Base-by-base conservation (phyloP, 2,329 filamentous ascomycete species). In the Diaporthe batatas region DNA sequence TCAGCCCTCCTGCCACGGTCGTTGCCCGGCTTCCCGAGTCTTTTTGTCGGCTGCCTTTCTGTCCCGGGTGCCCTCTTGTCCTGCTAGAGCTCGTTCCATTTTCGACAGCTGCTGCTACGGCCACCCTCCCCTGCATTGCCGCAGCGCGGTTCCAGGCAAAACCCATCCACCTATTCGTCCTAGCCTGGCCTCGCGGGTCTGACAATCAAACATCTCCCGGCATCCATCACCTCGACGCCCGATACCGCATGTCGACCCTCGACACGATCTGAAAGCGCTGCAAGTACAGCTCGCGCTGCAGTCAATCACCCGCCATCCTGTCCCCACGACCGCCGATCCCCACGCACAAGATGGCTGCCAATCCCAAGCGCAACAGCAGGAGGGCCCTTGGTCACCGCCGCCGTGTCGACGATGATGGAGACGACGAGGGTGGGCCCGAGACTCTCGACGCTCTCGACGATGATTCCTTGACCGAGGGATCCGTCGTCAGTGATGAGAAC, bases 381-480 rank as follows among this genome's bases (percentile, higher is more conserved):
- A 91, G 91, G 83, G 82, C 90, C 78, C 88, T 92, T 81, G 90
- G 90, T 80, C 90, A 90, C 77, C 89, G 91, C 79, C 90, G 92
- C 80, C 89, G 91, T 77, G 87, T 91, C 76, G 91, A 91, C 81
- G 91, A 93, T 78, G 91, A 93, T 80, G 91, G 88, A 77, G 92
- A 93, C 78, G 92, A 93, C 76, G 91, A 93, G 76, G 88, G 84
- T 76, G 87, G 86, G 74, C 84, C 82, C 68, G 88, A 89, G 73
- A 83, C 84, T 69, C 83, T 87, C 72, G 90, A 91, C 64, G 80
- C 77, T 42, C 72, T 89, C 51, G 90, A 92, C 76, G 90, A 92
- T 77, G 91, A 92, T 80, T 92, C 91, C 68, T 81, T 91, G 76
- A 91, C 88, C 75, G 91, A 92, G 73, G 90, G 88, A 76, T 92